Evolutionary conservation across 2,329 filamentous ascomycete genomes (phyloP).

Genomic region (Exophiala mesophila): DNA sequence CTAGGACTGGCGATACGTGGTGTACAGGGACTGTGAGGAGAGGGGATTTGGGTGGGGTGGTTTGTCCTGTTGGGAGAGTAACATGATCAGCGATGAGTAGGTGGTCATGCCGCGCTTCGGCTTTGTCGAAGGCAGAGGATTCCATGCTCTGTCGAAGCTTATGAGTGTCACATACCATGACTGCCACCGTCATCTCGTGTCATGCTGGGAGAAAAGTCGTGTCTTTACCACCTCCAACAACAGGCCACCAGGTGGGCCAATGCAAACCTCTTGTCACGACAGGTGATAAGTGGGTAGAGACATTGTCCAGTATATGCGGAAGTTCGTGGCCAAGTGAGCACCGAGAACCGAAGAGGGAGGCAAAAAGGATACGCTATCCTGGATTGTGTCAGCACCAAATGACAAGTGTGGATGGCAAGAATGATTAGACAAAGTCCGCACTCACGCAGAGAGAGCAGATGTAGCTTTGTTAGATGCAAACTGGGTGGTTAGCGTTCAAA

Average conservation of each 20-base stretch:
- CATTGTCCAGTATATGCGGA: not conserved
- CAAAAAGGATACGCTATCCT: too few species aligned
- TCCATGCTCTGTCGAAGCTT: too few species aligned
- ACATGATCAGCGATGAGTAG: not conserved
- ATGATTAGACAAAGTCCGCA: too few species aligned
- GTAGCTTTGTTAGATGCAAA: too few species aligned
- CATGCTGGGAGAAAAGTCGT: constrained; percentile 15
- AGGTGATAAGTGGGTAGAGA: not conserved
- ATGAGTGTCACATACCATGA: constrained; percentile 14
- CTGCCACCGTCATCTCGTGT: constrained; percentile 15
- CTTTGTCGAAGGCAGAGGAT: too few species aligned
- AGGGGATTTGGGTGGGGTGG: constrained; percentile 17
- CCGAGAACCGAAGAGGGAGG: too few species aligned
- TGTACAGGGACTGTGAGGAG: constrained; percentile 13
- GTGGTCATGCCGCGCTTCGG: too few species aligned
- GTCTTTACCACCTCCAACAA: not conserved
- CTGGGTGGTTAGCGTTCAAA: not conserved
- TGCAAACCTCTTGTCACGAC: not conserved
- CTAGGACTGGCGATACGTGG: constrained; percentile 6
- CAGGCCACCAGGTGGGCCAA: not conserved
- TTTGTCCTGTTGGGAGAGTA: constrained; percentile 10
- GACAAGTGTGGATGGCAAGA: too few species aligned
- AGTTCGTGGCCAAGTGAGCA: too few species aligned
- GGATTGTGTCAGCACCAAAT: too few species aligned
- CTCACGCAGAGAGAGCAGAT: too few species aligned